Conservation (phyloP, 2,329 filamentous ascomycete genomes). For the Colletotrichum acutatum region DNA sequence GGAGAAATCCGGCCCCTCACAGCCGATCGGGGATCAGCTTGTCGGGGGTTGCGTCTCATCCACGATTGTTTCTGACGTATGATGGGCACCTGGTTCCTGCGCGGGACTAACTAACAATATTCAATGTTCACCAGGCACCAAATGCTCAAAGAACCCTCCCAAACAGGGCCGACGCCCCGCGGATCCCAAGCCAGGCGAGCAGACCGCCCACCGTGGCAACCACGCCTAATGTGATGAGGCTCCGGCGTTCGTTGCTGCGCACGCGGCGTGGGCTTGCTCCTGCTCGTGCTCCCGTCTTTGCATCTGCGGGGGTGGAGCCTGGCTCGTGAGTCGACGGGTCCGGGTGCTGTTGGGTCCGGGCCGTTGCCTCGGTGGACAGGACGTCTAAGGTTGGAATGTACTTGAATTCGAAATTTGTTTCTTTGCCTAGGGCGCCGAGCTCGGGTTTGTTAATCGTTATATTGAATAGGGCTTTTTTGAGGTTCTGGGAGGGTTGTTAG, state of each 20-base stretch:
- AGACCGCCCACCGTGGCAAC: conserved; percentile 45
- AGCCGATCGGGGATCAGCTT: conserved; percentile 13
- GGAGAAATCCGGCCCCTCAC: not conserved
- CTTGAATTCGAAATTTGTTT: conserved; percentile 77
- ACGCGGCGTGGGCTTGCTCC: conserved; percentile 41
- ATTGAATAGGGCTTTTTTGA: conserved; percentile 54
- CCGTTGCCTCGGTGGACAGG: conserved; percentile 45
- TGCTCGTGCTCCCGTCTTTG: conserved; percentile 27
- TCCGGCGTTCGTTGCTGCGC: conserved; percentile 46
- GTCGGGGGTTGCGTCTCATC: not conserved
- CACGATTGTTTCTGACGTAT: not conserved
- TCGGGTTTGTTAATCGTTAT: conserved; percentile 70
- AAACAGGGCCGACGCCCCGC: conserved; percentile 25
- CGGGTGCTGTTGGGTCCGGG: not conserved
- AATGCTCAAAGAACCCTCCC: conserved; percentile 1
- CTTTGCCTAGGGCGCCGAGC: conserved; percentile 69
- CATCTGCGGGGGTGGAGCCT: conserved; percentile 20
- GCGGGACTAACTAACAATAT: not conserved
- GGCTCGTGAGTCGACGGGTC: conserved; percentile 32
- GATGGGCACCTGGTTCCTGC: not conserved
- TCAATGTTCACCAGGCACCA: not conserved
- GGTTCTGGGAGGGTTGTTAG: conserved; percentile 38
- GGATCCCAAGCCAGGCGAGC: conserved; percentile 41
- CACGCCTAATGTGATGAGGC: conserved; percentile 56
- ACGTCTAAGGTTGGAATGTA: conserved; percentile 65